phyloP scores from a whole-genome alignment of 2,329 filamentous ascomycete genomes.

The Blastomyces percursus region DNA sequence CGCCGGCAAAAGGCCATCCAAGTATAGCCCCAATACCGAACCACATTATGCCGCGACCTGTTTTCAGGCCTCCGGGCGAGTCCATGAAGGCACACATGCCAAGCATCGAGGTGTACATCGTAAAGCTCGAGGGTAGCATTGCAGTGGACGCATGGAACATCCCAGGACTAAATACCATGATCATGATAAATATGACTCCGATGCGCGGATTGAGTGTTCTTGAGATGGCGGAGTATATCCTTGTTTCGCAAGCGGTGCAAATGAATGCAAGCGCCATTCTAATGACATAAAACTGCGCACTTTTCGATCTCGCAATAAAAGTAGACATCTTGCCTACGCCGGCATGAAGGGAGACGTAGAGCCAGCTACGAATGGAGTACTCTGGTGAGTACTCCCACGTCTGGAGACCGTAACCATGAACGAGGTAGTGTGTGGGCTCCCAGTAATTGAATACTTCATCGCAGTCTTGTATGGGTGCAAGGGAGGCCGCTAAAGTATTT shows the following conservation, averaged over 20 bases:
- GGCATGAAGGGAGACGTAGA: slow-evolving; percentile 75
- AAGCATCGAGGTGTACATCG: slow-evolving; percentile 87
- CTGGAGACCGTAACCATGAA: slow-evolving; percentile 83
- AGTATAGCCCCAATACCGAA: slow-evolving; percentile 76
- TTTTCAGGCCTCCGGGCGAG: slow-evolving; percentile 68
- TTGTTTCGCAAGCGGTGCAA: slow-evolving; percentile 72
- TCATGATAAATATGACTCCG: slow-evolving; percentile 71
- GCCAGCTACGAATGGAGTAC: slow-evolving; percentile 90
- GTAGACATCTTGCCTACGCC: slow-evolving; percentile 55
- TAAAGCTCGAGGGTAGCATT: slow-evolving; percentile 86
- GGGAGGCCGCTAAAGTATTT: slow-evolving; percentile 64
- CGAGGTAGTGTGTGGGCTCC: slow-evolving; percentile 91
- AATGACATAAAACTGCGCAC: slow-evolving; percentile 72
- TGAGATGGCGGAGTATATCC: slow-evolving; percentile 68
- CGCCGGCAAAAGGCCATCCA: slow-evolving; percentile 89
- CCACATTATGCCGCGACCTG: slow-evolving; percentile 75
- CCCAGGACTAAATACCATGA: slow-evolving; percentile 68
- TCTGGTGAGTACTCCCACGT: slow-evolving; percentile 98
- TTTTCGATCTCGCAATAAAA: slow-evolving; percentile 41
- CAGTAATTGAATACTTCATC: slow-evolving; percentile 99
- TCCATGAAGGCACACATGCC: slow-evolving; percentile 85
- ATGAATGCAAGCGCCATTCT: slow-evolving; percentile 61
- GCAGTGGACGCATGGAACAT: slow-evolving; percentile 87
- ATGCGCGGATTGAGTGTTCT: slow-evolving; percentile 69
- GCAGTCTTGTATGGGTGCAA: slow-evolving; percentile 90